phyloP scores from a whole-genome alignment of 148 eudicot species.

The Arbutus unedo region DNA sequence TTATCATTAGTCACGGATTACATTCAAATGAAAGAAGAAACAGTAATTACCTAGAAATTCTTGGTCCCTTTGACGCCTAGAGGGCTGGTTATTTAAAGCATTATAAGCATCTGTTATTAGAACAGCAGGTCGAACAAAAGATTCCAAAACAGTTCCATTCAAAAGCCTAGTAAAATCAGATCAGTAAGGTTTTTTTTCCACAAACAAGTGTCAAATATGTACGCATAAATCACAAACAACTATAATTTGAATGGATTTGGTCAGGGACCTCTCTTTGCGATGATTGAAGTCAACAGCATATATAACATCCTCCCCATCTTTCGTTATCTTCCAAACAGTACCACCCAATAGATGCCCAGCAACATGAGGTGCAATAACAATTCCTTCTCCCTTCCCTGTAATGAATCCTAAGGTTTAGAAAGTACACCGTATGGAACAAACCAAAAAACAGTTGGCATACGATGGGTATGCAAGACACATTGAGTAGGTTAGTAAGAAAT shows the following conservation, averaged over 20 bases:
- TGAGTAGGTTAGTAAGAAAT: constrained; percentile 10
- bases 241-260: not conserved
- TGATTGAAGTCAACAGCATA: constrained; percentile 98
- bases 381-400: constrained; percentile 94
- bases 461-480: not conserved
- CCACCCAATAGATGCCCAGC: constrained; percentile 98
- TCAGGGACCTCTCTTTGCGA: constrained; percentile 83
- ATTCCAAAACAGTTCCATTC: constrained; percentile 91
- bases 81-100: constrained; percentile 84
- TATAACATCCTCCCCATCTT: constrained; percentile 94
- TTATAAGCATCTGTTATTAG: constrained; percentile 94
- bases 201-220: not conserved
- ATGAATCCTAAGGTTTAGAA: constrained; percentile 10
- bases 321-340: constrained; percentile 89
- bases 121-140: constrained; percentile 95
- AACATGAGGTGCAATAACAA: constrained; percentile 94
- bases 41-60: constrained; percentile 66
- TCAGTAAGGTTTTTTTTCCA: constrained; percentile 15
- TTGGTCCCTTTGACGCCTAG: constrained; percentile 93
- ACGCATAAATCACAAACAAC: not conserved
- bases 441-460: not conserved
- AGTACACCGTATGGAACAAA: not conserved
- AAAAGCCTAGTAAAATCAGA: constrained; percentile 61
- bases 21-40: not conserved
- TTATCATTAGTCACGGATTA: not conserved